Conservation (phyloP, 2,329 filamentous ascomycete species). For the Daldinia sp. region DNA sequence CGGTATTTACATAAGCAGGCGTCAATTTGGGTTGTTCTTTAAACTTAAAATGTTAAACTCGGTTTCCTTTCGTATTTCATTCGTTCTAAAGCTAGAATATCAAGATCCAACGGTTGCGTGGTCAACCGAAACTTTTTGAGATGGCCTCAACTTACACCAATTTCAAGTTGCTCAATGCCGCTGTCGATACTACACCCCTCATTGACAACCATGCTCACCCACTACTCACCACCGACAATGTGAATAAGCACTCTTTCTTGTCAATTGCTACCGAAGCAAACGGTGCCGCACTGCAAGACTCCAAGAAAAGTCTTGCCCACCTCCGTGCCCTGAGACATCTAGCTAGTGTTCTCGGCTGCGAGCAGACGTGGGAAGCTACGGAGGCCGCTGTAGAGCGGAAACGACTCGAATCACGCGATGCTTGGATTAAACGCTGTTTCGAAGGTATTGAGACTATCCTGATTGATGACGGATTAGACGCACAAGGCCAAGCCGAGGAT, state of each 20-base stretch:
- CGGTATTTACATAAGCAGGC: too few relatives aligned
- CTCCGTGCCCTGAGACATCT: slow-evolving; percentile 75
- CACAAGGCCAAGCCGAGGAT: slow-evolving; percentile 61
- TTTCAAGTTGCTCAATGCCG: slow-evolving; percentile 38
- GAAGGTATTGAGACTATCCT: slow-evolving; percentile 76
- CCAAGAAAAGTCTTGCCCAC: slow-evolving; percentile 70
- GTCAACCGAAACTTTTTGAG: not conserved
- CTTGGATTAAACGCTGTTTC: slow-evolving; percentile 71
- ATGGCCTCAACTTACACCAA: slow-evolving; percentile 30
- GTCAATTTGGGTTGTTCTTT: too few relatives aligned
- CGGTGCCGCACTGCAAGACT: slow-evolving; percentile 70
- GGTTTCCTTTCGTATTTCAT: not conserved
- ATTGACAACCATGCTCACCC: slow-evolving; percentile 80
- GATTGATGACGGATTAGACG: slow-evolving; percentile 78
- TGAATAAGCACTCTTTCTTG: slow-evolving; percentile 58
- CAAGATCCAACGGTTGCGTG: too few relatives aligned
- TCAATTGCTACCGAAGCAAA: slow-evolving; percentile 77
- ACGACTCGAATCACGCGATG: slow-evolving; percentile 57
- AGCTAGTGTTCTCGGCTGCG: slow-evolving; percentile 68
- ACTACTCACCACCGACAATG: slow-evolving; percentile 62
- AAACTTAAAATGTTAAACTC: too few relatives aligned
- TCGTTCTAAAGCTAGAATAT: too few relatives aligned
- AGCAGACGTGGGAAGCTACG: slow-evolving; percentile 67
- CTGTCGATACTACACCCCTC: slow-evolving; percentile 66
- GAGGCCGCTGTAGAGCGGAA: slow-evolving; percentile 54